Evolutionary conservation across 441 rosid genomes (phyloP), one percentile per base, ranked within the genome.

Genomic region (Melastoma candidum): DNA sequence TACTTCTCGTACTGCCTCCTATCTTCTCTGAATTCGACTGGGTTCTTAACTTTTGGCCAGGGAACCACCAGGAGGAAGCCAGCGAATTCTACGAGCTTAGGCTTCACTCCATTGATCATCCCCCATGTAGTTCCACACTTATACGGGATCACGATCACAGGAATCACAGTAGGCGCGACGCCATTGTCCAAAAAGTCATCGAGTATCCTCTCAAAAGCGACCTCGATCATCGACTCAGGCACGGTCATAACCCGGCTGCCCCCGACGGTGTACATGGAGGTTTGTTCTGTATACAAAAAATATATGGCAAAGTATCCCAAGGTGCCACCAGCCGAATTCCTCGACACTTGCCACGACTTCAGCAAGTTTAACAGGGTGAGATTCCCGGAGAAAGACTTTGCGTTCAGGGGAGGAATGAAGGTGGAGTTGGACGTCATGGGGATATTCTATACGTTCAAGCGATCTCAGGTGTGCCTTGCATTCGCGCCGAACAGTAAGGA

Each of bases 311-410:
- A 41, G 11, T 25, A 58, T 14, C 46, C 43, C n/a, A 27, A 27
- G 0, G 47, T 53, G 5, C 54, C 54, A 7, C 26, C 27, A 5
- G 2, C 0, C 12, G 0, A 24, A 2, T 7, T 43, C 0, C 11
- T 59, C 1, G 63, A 59, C 48, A 50, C 63, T 26, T 59, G 63
- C 55, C 43, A 59, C 26, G 56, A 59, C 43, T 3, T 44, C 14
- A 50, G 48, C 12, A 1, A 5, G 12, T n/a, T 11, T 41, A 13
- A 43, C 0, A 41, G 3, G 6, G 0, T 50, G 3, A 10, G 7
- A n/a, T 1, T 0, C 29, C 43, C 54, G 0, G 11, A 7, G 29
- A 43, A 39, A 12, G 25, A 10, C 0, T 50, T 59, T 44, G 0
- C 63, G 7, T 59, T 44, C 63, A 11, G 3, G 1, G 47, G 55